phyloP scores from a whole-genome alignment of 495 filamentous ascomycete genomes.

The Lasiosphaeriaceae sp. region DNA sequence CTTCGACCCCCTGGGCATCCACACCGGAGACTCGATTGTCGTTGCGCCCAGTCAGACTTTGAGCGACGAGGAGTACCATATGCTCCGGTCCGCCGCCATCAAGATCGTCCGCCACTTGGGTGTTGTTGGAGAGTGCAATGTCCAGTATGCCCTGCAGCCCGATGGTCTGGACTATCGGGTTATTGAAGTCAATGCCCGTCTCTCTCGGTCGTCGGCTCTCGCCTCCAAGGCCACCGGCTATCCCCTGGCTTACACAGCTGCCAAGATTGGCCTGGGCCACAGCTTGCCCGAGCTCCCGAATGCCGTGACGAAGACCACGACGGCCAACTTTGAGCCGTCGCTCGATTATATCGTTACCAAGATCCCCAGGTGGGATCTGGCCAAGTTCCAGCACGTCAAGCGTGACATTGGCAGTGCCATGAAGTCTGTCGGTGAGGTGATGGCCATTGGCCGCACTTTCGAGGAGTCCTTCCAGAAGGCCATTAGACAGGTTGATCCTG shows the following conservation, averaged over 20 bases:
- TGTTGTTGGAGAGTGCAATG: constrained; percentile 96
- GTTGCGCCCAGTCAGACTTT: constrained; percentile 94
- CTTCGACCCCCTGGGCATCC: constrained; percentile 93
- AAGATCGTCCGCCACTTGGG: constrained; percentile 95
- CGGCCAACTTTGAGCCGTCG: constrained; percentile 96
- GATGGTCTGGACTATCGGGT: constrained; percentile 95
- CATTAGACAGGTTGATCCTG: constrained; percentile 91
- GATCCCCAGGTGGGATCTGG: constrained; percentile 94
- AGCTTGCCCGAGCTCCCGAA: constrained; percentile 93
- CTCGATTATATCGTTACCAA: constrained; percentile 97
- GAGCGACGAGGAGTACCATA: constrained; percentile 97
- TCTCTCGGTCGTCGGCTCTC: constrained; percentile 92
- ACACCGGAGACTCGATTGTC: constrained; percentile 96
- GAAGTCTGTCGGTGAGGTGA: constrained; percentile 98
- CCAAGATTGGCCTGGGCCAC: constrained; percentile 94
- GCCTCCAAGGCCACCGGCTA: constrained; percentile 98
- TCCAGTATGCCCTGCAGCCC: constrained; percentile 94
- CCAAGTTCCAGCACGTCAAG: constrained; percentile 98
- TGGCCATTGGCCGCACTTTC: constrained; percentile 97
- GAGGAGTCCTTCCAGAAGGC: constrained; percentile 99
- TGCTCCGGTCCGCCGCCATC: constrained; percentile 93
- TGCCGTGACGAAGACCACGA: constrained; percentile 96
- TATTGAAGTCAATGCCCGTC: constrained; percentile 96
- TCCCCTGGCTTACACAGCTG: constrained; percentile 92
- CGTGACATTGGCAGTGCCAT: constrained; percentile 95